phyloP scores from a whole-genome alignment of 179 eudicot genomes.

The Heliamphora pulchella region DNA sequence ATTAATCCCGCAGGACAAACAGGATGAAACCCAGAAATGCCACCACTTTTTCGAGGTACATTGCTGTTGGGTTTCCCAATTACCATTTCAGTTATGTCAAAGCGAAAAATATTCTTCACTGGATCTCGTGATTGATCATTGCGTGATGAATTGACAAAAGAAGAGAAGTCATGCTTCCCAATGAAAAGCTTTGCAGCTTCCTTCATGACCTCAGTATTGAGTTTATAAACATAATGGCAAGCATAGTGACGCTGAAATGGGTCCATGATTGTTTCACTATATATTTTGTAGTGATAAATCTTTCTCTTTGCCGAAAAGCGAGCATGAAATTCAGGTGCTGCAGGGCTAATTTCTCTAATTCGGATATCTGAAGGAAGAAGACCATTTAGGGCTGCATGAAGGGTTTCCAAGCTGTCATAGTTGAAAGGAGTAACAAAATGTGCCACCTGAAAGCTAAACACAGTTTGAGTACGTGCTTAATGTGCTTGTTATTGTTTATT shows the following conservation, averaged over 20 bases:
- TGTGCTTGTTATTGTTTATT: background rate
- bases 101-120: constrained; percentile 61
- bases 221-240: constrained; percentile 65
- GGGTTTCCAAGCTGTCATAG: constrained; percentile 58
- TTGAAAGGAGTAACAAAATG: constrained; percentile 85
- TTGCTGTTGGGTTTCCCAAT: background rate
- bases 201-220: constrained; percentile 56
- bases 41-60: constrained; percentile 6
- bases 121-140: constrained; percentile 55
- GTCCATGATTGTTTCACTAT: constrained; percentile 63
- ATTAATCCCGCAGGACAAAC: background rate
- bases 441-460: constrained; percentile 69
- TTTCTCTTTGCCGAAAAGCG: constrained; percentile 75
- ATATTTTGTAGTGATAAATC: constrained; percentile 74
- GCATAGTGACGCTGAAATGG: constrained; percentile 64
- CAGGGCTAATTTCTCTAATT: constrained; percentile 73
- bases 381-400: constrained; percentile 85
- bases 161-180: constrained; percentile 75
- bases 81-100: constrained; percentile 74
- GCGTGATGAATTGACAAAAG: constrained; percentile 65
- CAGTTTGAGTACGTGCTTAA: constrained; percentile 5
- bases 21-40: constrained; percentile 9
- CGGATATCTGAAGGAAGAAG: constrained; percentile 86
- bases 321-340: constrained; percentile 77
- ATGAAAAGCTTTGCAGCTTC: constrained; percentile 64